Conservation (phyloP, 2,329 filamentous ascomycete genomes). For the Aspergillus sp. region DNA sequence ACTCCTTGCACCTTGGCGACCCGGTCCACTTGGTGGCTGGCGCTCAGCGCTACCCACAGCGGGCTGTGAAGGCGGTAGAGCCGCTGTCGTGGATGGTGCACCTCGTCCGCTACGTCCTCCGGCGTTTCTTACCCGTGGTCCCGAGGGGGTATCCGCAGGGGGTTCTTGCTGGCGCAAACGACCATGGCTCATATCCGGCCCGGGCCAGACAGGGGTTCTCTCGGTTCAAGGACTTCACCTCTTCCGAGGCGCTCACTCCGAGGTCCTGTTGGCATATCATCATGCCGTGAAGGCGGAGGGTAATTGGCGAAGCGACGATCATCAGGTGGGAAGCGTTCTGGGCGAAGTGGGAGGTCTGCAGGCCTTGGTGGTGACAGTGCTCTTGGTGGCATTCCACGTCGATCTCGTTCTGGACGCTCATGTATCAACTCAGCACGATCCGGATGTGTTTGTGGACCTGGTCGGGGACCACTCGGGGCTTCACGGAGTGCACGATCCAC, state of each 20-base stretch:
- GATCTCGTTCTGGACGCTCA: constrained; percentile 26
- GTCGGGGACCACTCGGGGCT: constrained; percentile 15
- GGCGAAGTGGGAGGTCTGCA: constrained; percentile 24
- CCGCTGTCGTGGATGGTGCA: constrained; percentile 4
- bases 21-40: constrained; percentile 38
- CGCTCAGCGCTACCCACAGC: constrained; percentile 26
- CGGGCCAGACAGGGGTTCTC: constrained; percentile 29
- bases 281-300: constrained; percentile 25
- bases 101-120: constrained; percentile 31
- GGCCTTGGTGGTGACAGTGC: constrained; percentile 19
- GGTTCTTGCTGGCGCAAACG: constrained; percentile 36
- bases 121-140: constrained; percentile 42
- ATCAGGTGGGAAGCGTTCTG: constrained; percentile 30
- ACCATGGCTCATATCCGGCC: constrained; percentile 38
- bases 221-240: constrained; percentile 23
- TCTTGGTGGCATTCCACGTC: constrained; percentile 21
- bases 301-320: constrained; percentile 27
- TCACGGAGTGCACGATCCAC: constrained; percentile 13
- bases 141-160: constrained; percentile 43
- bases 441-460: constrained; percentile 21
- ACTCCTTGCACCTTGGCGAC: constrained; percentile 17
- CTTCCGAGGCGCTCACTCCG: constrained; percentile 34
- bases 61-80: constrained; percentile 11
- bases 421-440: constrained; percentile 28
- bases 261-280: constrained; percentile 47